These are phyloP conservation scores for Fagopyrum homotropicum DNA, from an alignment of 148 eudicot genomes.

Conservation along the genomic window DNA sequence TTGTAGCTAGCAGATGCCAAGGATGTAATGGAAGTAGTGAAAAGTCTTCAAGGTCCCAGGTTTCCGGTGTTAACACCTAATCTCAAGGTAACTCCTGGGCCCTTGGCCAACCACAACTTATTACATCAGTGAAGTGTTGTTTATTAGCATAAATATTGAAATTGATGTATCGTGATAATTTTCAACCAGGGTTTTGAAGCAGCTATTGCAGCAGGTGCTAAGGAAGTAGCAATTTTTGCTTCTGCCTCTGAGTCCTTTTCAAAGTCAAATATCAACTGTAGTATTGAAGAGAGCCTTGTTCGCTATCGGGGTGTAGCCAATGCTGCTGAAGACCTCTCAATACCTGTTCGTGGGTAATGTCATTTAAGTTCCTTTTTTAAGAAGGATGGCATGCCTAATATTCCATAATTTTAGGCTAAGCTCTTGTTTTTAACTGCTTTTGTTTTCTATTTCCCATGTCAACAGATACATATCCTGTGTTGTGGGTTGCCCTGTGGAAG, in stretches of 20 bases:
- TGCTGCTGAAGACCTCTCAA: conserved; percentile 59
- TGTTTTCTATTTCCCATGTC: background rate
- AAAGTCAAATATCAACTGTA: conserved; percentile 84
- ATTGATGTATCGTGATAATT: background rate
- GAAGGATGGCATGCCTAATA: background rate
- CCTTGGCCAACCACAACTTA: background rate
- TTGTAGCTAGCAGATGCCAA: conserved; percentile 87
- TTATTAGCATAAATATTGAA: background rate
- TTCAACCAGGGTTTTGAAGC: conserved; percentile 82
- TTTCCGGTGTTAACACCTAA: conserved; percentile 91
- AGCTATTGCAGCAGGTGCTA: conserved; percentile 85
- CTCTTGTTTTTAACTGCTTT: conserved; percentile 10
- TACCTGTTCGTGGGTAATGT: conserved; percentile 93
- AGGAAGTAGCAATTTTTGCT: conserved; percentile 96
- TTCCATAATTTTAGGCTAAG: background rate
- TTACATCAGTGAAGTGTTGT: no score
- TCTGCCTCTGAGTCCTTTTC: conserved; percentile 98
- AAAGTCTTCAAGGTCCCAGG: conserved; percentile 43
- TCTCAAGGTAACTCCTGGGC: conserved; percentile 53
- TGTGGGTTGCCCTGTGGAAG: conserved; percentile 97
- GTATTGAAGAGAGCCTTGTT: conserved; percentile 77
- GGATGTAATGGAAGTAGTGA: conserved; percentile 67
- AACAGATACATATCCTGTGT: conserved; percentile 87
- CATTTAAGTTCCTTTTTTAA: conserved; percentile 1
- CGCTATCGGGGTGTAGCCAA: conserved; percentile 59